Percentiles rank a stretch among this genome's conserved stretches.
These are phyloP conservation scores for Verruconis gallopava DNA, from an alignment of 2,329 filamentous ascomycete genomes.

Conservation along the genomic window DNA sequence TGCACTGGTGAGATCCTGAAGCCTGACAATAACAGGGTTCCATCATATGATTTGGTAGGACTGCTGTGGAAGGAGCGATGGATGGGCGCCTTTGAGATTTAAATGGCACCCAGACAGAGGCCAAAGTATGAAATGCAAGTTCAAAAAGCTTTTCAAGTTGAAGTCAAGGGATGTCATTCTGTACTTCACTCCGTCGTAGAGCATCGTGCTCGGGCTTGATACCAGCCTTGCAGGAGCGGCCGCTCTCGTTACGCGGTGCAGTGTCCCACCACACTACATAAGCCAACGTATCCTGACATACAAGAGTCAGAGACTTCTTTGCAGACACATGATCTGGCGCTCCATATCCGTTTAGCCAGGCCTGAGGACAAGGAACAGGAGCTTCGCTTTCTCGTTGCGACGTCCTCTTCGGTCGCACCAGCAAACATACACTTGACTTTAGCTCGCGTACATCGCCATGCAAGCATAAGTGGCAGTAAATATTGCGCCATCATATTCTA, in stretches of 20 bases:
- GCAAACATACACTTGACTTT: not conserved
- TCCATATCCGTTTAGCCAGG: not conserved
- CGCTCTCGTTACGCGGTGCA: not conserved
- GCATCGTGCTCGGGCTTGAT: slow-evolving; percentile 4
- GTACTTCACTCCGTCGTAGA: slow-evolving; percentile 4
- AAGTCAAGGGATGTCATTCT: slow-evolving; percentile 10
- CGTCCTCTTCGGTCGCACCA: not conserved
- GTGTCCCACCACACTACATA: not conserved
- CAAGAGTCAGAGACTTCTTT: slow-evolving; percentile 2
- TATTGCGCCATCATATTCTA: slow-evolving; percentile 2
- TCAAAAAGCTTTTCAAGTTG: too few species aligned
- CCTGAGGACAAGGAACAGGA: not conserved
- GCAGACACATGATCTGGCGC: slow-evolving; percentile 4
- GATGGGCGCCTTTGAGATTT: too few species aligned
- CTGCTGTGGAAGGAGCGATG: too few species aligned
- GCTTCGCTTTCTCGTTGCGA: slow-evolving; percentile 5
- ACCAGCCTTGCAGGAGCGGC: not conserved
- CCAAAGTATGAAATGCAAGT: too few species aligned
- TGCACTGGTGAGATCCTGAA: too few species aligned
- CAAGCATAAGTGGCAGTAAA: slow-evolving; percentile 2
- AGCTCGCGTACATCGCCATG: slow-evolving; percentile 1
- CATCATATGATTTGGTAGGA: too few species aligned
- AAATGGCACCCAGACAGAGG: too few species aligned
- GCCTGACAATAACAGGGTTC: too few species aligned
- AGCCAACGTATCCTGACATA: not conserved